Conservation (phyloP, 305 asterid species). For the Fraxinus velutina region DNA sequence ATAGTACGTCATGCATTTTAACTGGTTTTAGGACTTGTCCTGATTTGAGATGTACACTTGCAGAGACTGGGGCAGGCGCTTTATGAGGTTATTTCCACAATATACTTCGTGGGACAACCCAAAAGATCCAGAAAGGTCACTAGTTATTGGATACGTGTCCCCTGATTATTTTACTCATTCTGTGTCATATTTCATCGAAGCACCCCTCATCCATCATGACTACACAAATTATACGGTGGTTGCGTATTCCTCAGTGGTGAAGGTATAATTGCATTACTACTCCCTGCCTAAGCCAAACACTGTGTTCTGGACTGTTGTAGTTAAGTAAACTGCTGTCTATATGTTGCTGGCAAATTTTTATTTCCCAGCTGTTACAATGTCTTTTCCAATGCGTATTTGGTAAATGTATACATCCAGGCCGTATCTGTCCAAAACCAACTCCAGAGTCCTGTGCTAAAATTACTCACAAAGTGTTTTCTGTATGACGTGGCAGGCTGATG, state of each 20-base stretch:
- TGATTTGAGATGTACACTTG: constrained; percentile 30
- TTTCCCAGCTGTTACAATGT: constrained; percentile 10
- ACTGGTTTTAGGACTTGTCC: neutral
- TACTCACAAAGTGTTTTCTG: neutral
- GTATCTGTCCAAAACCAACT: constrained; percentile 2
- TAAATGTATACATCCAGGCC: neutral
- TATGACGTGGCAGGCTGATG: constrained; percentile 72
- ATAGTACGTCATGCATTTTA: neutral
- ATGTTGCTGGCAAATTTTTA: constrained; percentile 9
- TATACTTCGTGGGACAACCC: constrained; percentile 86
- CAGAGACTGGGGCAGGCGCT: constrained; percentile 99
- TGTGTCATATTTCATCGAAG: constrained; percentile 92
- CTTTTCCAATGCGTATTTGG: neutral
- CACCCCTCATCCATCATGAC: constrained; percentile 82
- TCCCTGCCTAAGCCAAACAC: constrained; percentile 11
- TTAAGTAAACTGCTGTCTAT: constrained; percentile 1
- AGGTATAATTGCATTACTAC: constrained; percentile 48
- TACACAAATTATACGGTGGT: constrained; percentile 78
- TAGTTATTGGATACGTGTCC: constrained; percentile 92
- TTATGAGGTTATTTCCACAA: constrained; percentile 80
- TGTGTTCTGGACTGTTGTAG: constrained; percentile 17
- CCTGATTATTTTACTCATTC: constrained; percentile 99
- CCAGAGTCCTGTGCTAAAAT: neutral
- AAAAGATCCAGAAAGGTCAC: constrained; percentile 82
- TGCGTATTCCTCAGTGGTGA: constrained; percentile 92